Evolutionary conservation across 2,329 filamentous ascomycete species (phyloP), one percentile per base, ranked within the genome.

Genomic region (Acrocalymma vagum): DNA sequence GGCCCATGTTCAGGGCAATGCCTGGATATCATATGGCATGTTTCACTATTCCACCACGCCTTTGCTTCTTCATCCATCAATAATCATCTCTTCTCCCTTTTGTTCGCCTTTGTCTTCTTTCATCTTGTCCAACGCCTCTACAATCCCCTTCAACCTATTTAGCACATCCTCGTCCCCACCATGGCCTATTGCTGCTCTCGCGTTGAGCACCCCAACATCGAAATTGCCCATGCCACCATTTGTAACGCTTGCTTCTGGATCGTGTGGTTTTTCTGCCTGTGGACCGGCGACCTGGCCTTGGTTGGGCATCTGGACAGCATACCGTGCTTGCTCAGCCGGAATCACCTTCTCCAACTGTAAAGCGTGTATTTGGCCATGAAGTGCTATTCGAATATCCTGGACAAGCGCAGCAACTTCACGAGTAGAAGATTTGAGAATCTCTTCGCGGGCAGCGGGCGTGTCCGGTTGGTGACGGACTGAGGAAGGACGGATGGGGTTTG

Each of bases 181-280:
- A 58, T 85, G 82, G 41, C 89, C 89, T 49, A 86, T 86, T 50
- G 88, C 87, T 47, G 88, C 90, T 42, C 90, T 81, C 59, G 89
- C 92, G 65, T 96, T 97, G 58, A 97, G 72, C 83, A 88, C 93
- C 21, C 92, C 92, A 10, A 95, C 86, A 63, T 96, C 92, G 37
- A 96, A 76, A 73, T 71, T 66, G 6, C 76, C 76, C 29, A 78
- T 53, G 6, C 76, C 76, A 9, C 72, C 73, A 52, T 78, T 78
- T 36, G 64, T 74, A 9, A 70, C 60, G 6, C 44, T 48, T 5
- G 48, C 58, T 31, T 65, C 59, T 3, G 53, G 42, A 29, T 65
- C 58, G 16, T 38, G 37, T 13, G 41, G 28, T 35, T 42, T 22
- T 29, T 31, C 28, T 44, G 23, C 30, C 28, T 39, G n/a, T 31